Evolutionary conservation across 768 basidiomycete genomes (phyloP), one percentile per base, ranked within the genome.

Genomic region (Agaricus blazei): DNA sequence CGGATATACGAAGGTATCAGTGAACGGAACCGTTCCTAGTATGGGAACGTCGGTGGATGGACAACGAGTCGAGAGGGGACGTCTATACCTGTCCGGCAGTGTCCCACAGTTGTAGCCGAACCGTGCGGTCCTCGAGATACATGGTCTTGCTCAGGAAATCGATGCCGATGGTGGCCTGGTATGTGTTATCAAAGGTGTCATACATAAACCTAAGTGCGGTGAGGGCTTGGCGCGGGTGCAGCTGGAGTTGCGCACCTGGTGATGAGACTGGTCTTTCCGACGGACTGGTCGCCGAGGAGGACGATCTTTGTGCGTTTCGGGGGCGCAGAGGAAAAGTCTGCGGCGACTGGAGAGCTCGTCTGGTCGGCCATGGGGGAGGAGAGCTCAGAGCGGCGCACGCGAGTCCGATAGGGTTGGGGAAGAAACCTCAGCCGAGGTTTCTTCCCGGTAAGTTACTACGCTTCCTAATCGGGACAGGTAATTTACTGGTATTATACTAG

Each of bases 71-170:
- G 45, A 24, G 26, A 23, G 31, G 29, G 41, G 46, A 47, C 24
- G 44, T 45, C 56, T 77, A 63, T 65, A 87, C 92, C 79, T 94
- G 94, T 52, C 92, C 93, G 59, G 96, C 96, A 53, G 97, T 99
- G 70, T 99, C 97, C 97, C 97, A 99, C 14, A 99, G 75, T 68
- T 99, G 97, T 71, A 99, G 74, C 67, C 97, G 83, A 46, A 99
- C 96, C 1, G 97, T 99, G 64, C 97, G 80, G 75, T 99, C 97
- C 67, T 99, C 97, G 55, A 98, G 80, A 72, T 99, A 99, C 93
- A 99, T 96, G 0, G 97, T 98, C 79, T 99, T 99, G 75, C 93
- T 96, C 72, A 99, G 77, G 70, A 99, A 99, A 75, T 99, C 97
- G 72, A 99, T 99, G 56, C 96, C 93, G 67, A 96, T 96, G 9